These are phyloP conservation scores for Geotrichum bryndzae DNA, from an alignment of 1,139 yeast genomes.

Conservation along the genomic window DNA sequence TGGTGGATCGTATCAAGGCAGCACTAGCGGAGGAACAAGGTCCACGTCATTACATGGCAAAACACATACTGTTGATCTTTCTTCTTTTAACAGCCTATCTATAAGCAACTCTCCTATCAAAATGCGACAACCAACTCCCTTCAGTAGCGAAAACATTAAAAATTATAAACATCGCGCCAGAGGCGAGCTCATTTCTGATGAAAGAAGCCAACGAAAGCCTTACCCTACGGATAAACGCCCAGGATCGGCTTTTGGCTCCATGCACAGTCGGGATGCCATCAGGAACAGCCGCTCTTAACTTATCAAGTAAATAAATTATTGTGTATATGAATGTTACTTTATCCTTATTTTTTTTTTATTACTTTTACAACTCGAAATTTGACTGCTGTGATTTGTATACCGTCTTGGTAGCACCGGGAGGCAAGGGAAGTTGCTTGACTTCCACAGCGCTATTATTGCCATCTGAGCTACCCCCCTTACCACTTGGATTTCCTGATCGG, in stretches of 20 bases:
- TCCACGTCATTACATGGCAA: neutral
- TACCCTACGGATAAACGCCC: constrained; percentile 7
- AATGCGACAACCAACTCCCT: neutral
- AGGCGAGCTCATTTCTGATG: neutral
- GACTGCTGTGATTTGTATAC: constrained; percentile 3
- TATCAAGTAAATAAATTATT: neutral
- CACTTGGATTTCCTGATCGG: neutral
- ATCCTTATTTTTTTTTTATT: neutral
- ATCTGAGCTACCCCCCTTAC: neutral
- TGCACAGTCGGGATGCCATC: constrained; percentile 14
- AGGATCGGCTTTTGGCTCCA: constrained; percentile 14
- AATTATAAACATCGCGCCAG: neutral
- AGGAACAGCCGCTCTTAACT: constrained; percentile 12
- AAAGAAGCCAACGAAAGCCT: neutral
- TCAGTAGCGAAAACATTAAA: neutral
- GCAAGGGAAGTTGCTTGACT: constrained; percentile 8
- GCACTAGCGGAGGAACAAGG: neutral
- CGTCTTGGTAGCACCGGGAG: constrained; percentile 8
- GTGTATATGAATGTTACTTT: neutral
- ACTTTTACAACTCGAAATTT: neutral
- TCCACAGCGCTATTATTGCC: neutral
- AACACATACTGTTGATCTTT: neutral
- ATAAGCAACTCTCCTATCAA: neutral
- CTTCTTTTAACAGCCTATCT: neutral
- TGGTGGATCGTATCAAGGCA: constrained; percentile 8